These are phyloP conservation scores for Trichomonas gallinae DNA, from an alignment of 208 protist genomes.

Conservation along the genomic window DNA sequence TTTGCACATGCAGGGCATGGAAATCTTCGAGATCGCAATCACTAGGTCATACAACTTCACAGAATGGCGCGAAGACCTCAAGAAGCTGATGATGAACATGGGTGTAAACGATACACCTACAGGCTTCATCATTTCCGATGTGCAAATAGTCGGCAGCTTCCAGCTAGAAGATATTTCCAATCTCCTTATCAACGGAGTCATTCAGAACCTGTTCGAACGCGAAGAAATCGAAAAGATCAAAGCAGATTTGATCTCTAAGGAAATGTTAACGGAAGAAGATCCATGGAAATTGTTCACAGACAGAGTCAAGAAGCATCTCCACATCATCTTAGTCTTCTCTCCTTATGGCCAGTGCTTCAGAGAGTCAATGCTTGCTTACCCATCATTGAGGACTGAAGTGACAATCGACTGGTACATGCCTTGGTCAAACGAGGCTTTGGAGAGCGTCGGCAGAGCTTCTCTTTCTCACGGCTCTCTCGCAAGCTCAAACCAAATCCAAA, in stretches of 20 bases:
- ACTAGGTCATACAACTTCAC: slow-evolving; percentile 61
- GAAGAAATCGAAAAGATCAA: slow-evolving; percentile 59
- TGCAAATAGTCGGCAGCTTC: slow-evolving; percentile 72
- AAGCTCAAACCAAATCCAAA: not conserved
- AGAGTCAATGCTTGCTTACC: slow-evolving; percentile 82
- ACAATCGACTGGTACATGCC: slow-evolving; percentile 93
- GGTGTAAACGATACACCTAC: slow-evolving; percentile 71
- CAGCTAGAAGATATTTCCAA: slow-evolving; percentile 92
- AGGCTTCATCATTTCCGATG: slow-evolving; percentile 79
- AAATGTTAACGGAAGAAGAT: slow-evolving; percentile 64
- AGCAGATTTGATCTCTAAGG: slow-evolving; percentile 44
- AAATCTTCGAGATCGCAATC: not conserved
- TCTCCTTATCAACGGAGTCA: slow-evolving; percentile 83
- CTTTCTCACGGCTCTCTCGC: slow-evolving; percentile 55
- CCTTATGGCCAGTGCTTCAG: slow-evolving; percentile 80
- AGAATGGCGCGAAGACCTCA: slow-evolving; percentile 38
- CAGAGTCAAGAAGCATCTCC: slow-evolving; percentile 70
- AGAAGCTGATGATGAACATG: slow-evolving; percentile 43
- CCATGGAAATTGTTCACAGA: slow-evolving; percentile 87
- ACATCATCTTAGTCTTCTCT: slow-evolving; percentile 87
- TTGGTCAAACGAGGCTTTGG: slow-evolving; percentile 86
- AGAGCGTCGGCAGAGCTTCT: slow-evolving; percentile 66
- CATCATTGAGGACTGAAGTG: slow-evolving; percentile 81
- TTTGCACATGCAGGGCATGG: slow-evolving; percentile 63
- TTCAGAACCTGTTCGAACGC: slow-evolving; percentile 77